These are phyloP conservation scores for Musa balbisiana DNA, from an alignment of 202 grass and related monocot species.

Conservation along the genomic window DNA sequence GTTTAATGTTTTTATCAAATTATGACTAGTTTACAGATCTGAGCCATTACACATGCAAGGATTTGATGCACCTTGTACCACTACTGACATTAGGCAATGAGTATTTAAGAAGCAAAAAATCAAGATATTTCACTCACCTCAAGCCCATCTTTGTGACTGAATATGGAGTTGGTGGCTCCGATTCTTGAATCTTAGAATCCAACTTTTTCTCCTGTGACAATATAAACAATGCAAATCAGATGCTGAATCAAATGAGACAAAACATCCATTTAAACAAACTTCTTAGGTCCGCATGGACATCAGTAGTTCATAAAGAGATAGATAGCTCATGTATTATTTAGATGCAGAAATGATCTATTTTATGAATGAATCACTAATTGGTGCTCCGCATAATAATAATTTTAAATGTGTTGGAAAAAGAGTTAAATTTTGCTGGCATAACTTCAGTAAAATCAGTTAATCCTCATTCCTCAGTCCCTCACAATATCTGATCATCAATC, in stretches of 20 bases:
- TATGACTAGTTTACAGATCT: neutral
- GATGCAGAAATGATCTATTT: neutral
- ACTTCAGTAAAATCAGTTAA: neutral
- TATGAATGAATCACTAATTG: neutral
- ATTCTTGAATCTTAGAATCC: slow-evolving; percentile 11
- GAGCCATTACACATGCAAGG: neutral
- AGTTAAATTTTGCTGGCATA: neutral
- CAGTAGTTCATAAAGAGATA: neutral
- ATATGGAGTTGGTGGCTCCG: slow-evolving; percentile 11
- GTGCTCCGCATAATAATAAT: neutral
- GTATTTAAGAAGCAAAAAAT: neutral
- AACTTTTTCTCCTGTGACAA: slow-evolving; percentile 11
- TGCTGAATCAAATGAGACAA: neutral
- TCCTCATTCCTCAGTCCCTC: too few relatives aligned
- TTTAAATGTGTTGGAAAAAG: neutral
- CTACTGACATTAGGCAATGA: neutral
- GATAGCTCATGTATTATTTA: neutral
- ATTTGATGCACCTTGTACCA: neutral
- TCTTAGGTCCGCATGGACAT: neutral
- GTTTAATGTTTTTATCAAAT: neutral
- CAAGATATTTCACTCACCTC: slow-evolving; percentile 7
- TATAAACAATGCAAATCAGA: neutral
- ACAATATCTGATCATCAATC: too few relatives aligned
- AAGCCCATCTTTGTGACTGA: slow-evolving; percentile 18
- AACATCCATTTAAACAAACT: neutral